Conservation (phyloP, 2,329 filamentous ascomycete genomes). For the Ambrosiella beaveri region DNA sequence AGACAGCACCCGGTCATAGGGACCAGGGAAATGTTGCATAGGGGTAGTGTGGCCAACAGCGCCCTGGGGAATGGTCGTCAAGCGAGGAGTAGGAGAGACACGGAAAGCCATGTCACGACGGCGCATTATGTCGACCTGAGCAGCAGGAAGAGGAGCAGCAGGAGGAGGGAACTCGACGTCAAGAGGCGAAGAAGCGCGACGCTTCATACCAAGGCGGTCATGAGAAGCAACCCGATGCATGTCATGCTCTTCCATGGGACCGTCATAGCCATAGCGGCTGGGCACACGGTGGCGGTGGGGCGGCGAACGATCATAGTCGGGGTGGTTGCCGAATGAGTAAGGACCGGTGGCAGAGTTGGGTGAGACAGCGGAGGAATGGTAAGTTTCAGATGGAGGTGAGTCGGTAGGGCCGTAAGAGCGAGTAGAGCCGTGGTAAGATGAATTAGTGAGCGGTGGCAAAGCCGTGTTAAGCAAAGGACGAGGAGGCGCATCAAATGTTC, state of each 20-base stretch:
- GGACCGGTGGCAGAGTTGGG: slow-evolving; percentile 28
- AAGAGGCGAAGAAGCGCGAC: slow-evolving; percentile 37
- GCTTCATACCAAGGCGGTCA: slow-evolving; percentile 37
- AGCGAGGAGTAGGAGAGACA: slow-evolving; percentile 35
- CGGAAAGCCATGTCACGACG: slow-evolving; percentile 28
- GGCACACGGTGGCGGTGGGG: slow-evolving; percentile 26
- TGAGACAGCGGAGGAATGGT: slow-evolving; percentile 31
- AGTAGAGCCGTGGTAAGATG: slow-evolving; percentile 25
- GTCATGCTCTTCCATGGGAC: slow-evolving; percentile 30
- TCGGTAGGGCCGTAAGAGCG: slow-evolving; percentile 17
- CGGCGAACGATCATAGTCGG: slow-evolving; percentile 32
- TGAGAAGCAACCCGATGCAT: slow-evolving; percentile 24
- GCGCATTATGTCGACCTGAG: slow-evolving; percentile 28
- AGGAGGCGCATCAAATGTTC: slow-evolving; percentile 17
- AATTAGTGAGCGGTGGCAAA: slow-evolving; percentile 26
- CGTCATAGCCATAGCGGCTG: slow-evolving; percentile 25
- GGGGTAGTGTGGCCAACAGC: slow-evolving; percentile 27
- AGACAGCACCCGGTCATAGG: slow-evolving; percentile 31
- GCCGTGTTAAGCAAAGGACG: slow-evolving; percentile 22
- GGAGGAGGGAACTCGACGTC: slow-evolving; percentile 28
- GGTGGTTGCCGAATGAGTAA: slow-evolving; percentile 23
- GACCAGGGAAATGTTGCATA: slow-evolving; percentile 25
- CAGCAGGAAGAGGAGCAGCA: slow-evolving; percentile 22
- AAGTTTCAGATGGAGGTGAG: slow-evolving; percentile 28
- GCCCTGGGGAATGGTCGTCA: slow-evolving; percentile 29